A percentile compares a stretch with the other conserved stretches of the same genome.
phyloP scores from a whole-genome alignment of 2,329 filamentous ascomycete genomes.

The Fusarium compactum region DNA sequence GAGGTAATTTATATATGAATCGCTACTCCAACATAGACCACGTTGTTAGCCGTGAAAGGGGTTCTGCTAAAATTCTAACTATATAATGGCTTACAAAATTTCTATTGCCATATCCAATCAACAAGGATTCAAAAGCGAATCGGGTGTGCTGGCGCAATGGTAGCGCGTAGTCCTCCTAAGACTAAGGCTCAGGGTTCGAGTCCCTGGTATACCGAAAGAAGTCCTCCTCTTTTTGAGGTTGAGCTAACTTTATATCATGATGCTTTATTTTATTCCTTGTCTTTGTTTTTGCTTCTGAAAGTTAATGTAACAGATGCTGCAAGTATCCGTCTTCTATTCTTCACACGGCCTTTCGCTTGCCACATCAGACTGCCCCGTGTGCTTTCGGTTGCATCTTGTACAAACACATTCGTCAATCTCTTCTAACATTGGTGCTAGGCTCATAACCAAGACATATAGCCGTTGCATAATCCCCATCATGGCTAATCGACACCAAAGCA shows the following conservation, averaged over 20 bases:
- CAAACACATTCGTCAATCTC: background rate
- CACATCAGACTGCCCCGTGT: background rate
- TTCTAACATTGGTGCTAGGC: background rate
- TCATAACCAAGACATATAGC: slow-evolving; percentile 72
- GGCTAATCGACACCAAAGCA: slow-evolving; percentile 83
- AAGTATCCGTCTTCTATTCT: background rate
- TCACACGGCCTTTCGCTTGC: background rate
- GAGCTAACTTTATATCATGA: background rate
- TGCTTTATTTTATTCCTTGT: slow-evolving; percentile 6
- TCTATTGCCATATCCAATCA: slow-evolving; percentile 33
- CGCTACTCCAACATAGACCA: background rate
- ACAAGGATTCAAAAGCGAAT: slow-evolving; percentile 9
- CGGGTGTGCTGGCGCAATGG: slow-evolving; percentile 50
- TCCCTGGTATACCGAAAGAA: slow-evolving; percentile 50
- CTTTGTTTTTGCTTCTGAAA: background rate
- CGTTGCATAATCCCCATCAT: slow-evolving; percentile 85
- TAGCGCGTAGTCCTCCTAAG: slow-evolving; percentile 57
- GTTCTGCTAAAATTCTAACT: rapidly evolving
- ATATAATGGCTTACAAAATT: slow-evolving; percentile 18
- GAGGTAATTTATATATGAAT: background rate
- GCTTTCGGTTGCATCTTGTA: background rate
- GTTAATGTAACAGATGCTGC: background rate
- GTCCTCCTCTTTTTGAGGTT: background rate
- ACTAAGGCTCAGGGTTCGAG: slow-evolving; percentile 57
- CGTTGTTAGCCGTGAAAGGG: background rate